Evolutionary conservation across 352 stramenopile species (phyloP).

Genomic region (Globisporangium paddicum): DNA sequence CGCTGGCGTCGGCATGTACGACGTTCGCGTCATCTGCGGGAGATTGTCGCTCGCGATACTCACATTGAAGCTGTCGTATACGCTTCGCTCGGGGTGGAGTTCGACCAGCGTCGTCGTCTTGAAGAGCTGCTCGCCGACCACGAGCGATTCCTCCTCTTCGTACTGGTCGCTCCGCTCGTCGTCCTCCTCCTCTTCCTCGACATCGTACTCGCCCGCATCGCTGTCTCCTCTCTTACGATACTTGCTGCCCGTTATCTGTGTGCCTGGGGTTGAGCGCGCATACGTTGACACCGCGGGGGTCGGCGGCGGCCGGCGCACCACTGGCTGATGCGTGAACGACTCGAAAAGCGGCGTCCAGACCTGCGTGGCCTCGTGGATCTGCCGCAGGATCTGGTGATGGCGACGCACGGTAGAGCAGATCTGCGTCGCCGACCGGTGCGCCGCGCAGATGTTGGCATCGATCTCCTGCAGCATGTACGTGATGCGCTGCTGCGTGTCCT

Average conservation of each 20-base stretch:
- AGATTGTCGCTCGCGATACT: slow-evolving; percentile 63
- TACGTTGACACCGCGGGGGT: slow-evolving; percentile 32
- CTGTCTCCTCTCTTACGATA: not conserved
- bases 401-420: slow-evolving; percentile 62
- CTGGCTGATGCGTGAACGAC: slow-evolving; percentile 49
- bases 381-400: slow-evolving; percentile 70
- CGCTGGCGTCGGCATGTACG: slow-evolving; percentile 48
- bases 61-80: slow-evolving; percentile 47
- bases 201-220: slow-evolving; percentile 22
- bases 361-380: slow-evolving; percentile 69
- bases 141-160: slow-evolving; percentile 34
- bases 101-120: slow-evolving; percentile 68
- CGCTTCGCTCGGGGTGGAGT: slow-evolving; percentile 22
- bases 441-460: slow-evolving; percentile 76
- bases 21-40: slow-evolving; percentile 58
- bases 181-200: slow-evolving; percentile 18
- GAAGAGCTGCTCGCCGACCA: slow-evolving; percentile 52
- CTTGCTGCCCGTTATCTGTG: slow-evolving; percentile 6
- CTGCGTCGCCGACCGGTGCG: slow-evolving; percentile 70
- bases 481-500: slow-evolving; percentile 73
- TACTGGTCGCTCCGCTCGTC: slow-evolving; percentile 8
- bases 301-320: slow-evolving; percentile 31
- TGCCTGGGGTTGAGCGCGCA: slow-evolving; percentile 18
- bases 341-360: slow-evolving; percentile 79
- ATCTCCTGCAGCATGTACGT: slow-evolving; percentile 85